These are phyloP conservation scores for Rhytidiadelphus loreus DNA, from an alignment of 225 moss, liverwort and hornwort species.

Conservation along the genomic window DNA sequence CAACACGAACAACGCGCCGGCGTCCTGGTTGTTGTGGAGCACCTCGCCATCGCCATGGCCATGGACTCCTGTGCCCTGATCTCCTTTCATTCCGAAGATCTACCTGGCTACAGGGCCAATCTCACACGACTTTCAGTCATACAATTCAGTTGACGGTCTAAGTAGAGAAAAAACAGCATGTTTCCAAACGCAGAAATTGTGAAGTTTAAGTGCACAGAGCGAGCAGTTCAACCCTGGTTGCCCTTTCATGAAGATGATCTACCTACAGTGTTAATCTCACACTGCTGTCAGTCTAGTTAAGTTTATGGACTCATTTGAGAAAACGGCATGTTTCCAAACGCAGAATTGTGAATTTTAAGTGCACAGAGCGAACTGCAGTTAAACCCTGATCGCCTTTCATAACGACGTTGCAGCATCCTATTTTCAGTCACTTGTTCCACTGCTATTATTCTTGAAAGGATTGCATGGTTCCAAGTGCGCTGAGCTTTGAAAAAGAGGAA, in stretches of 20 bases:
- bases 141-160: neutral
- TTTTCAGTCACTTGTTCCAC: neutral
- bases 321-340: neutral
- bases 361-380: neutral
- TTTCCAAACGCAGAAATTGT: neutral
- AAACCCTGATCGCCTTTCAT: neutral
- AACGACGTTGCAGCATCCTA: neutral
- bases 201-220: neutral
- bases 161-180: no score
- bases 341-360: neutral
- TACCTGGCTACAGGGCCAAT: neutral
- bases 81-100: neutral
- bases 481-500: neutral
- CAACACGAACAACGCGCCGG: constrained; percentile 28
- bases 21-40: neutral
- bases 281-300: neutral
- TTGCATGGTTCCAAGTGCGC: neutral
- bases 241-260: neutral
- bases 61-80: neutral
- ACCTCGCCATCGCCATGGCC: neutral
- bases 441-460: no score
- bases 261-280: neutral
- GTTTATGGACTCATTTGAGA: neutral
- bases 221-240: no score
- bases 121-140: neutral